Percentiles rank a stretch among this genome's conserved stretches.
phyloP scores from a whole-genome alignment of 805 yeast species.

The Vanderwaltozyma verrucispora region DNA sequence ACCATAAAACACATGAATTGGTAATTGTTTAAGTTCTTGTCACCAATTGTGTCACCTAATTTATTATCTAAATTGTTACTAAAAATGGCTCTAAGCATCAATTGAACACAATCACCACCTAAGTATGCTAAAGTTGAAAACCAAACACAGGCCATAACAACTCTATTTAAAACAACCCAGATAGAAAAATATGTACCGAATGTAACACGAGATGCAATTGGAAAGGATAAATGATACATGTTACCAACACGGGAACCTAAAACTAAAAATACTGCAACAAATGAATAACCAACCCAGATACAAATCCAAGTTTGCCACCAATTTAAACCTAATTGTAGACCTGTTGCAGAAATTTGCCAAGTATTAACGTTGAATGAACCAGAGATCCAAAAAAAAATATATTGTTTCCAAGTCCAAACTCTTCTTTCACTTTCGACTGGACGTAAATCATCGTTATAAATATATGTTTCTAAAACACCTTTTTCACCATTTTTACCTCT shows the following conservation, averaged over 20 bases:
- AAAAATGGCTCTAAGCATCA: conserved; percentile 71
- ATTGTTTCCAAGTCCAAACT: conserved; percentile 78
- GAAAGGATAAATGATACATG: conserved; percentile 74
- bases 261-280: conserved; percentile 61
- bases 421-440: conserved; percentile 71
- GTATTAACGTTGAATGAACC: conserved; percentile 87
- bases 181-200: conserved; percentile 82
- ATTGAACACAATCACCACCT: conserved; percentile 75
- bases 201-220: conserved; percentile 70
- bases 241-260: conserved; percentile 71
- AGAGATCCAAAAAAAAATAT: conserved; percentile 75
- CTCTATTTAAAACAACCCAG: conserved; percentile 86
- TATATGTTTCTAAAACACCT: conserved; percentile 31
- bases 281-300: conserved; percentile 75
- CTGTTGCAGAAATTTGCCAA: conserved; percentile 88
- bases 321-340: conserved; percentile 63
- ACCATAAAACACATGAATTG: conserved; percentile 67
- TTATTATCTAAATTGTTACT: conserved; percentile 53
- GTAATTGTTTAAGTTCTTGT: conserved; percentile 55
- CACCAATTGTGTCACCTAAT: conserved; percentile 51
- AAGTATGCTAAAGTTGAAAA: conserved; percentile 78
- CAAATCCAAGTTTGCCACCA: conserved; percentile 94
- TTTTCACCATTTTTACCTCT: neutral
- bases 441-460: conserved; percentile 67
- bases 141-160: conserved; percentile 85